Evolutionary conservation across 1,284 basidiomycete species (phyloP), one percentile per base, ranked within the genome.

Genomic region (Peniophora sp.): DNA sequence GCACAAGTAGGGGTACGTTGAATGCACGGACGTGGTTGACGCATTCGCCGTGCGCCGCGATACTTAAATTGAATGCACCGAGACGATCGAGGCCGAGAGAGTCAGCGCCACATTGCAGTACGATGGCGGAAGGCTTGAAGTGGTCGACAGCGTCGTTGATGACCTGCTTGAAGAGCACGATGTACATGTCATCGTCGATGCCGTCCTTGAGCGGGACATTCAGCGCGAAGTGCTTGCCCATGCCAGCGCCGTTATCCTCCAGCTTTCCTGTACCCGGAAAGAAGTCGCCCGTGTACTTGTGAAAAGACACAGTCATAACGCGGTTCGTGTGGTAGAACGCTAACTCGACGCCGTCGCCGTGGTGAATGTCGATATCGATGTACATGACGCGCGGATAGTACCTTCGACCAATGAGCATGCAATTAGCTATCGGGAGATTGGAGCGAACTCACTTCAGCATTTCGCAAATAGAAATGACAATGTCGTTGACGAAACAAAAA

Each of bases 261-360:
- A 96, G 76, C 64, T 94, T 92, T 14, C 94, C 94, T 0, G 94
- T 97, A 0, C 93, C 92, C 0, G 94, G 94, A 68, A 99, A 99
- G 74, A 99, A 99, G 63, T 97, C 93, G 55, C 92, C 92, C 2
- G 91, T 95, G 71, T 97, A 99, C 69, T 99, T 99, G 77, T 99
- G 96, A 69, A 99, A 99, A 0, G 96, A 98, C 19, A 97, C 92
- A 0, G 97, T 99, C 81, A 98, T 89, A 53, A 99, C 96, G 20
- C 97, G 86, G 61, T 99, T 96, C 35, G 93, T 92, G 60, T 95
- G 89, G 69, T 97, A 99, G 68, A 99, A 99, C 0, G 97, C 97
- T 57, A 95, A 88, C 65, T 97, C 95, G 5, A 97, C 94, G 23
- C 94, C 95, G 61, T 97, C 95, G 19, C 95, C 94, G 62, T 97